Evolutionary conservation across 345 rosid species (phyloP), one percentile per base, ranked within the genome.

Genomic region (Chamaenerion angustifolium): DNA sequence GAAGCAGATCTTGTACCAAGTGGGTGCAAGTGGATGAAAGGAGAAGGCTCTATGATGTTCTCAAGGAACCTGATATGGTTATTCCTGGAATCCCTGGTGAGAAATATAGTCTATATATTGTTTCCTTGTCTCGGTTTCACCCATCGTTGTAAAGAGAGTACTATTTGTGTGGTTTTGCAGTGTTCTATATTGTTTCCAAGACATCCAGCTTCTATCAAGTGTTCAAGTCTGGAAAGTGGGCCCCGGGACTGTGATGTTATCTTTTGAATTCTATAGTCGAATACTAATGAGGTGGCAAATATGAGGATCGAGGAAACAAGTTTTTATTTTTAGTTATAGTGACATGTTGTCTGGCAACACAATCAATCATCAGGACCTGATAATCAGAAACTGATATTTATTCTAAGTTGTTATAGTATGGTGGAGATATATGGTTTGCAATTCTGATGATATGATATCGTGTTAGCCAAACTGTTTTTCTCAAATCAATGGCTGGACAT

Each of bases 11-110:
- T 51, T 41, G 8, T 31, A 31, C 69, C 51, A 66, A 70, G 64
- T 78, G 94, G 95, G 67, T 81, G 48, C 80, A 68, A 74, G 82
- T 90, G 48, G 74, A 81, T 52, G 96, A 83, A 52, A 82, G 73
- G 63, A 66, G 68, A 54, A 80, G 59, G 16, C 83, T 90, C 45
- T 52, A 64, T 48, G 89, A 80, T 25, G 75, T 90, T 49, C 56
- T 90, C 64, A 81, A 78, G 66, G 83, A 81, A 61, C 61, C 78
- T 0, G 66, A 71, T 56, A 73, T 77, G 46, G 58, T 81, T 52
- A 72, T 81, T 57, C 72, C 93, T 0, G 83, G 78, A 64, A 80
- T 86, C 56, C 98, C 98, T 69, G 96, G 89, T 81, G 53, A 40
- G 72, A 59, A 46, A 2, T 42, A 42, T 46, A 27, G 11, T 49